Evolutionary conservation across 148 eudicot genomes (phyloP), one percentile per base, ranked within the genome.

Genomic region (Amaranthus palmeri): DNA sequence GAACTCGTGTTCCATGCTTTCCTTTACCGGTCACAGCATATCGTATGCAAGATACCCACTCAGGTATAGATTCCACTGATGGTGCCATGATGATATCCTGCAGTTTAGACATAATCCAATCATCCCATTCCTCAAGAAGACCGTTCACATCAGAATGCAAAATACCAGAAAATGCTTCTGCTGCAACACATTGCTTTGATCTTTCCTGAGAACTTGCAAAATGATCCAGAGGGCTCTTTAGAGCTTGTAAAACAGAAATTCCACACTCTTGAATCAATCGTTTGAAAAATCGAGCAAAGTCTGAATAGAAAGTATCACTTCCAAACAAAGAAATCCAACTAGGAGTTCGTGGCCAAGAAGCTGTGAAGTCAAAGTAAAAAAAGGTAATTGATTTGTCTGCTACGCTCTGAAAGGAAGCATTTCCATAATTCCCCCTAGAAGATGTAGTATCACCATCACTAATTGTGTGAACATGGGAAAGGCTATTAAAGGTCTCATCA

Each of bases 321-420:
- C 97, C 97, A 51, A 92, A 77, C 74, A 96, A 83, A 61, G 97
- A 84, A 70, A 92, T 96, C 99, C 99, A 96, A 80, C 86, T 96
- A 65, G 99, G 99, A 67, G 97, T 96, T 51, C 99, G 89, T 57
- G 99, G 99, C 99, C 99, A 96, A 65, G 97, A 88, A 77, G 99
- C 86, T 46, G 93, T 90, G 77, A 96, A 96, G 72, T 96, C 97
- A 76, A 92, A 96, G 85, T 90, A 96, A 87, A 96, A 96, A 76
- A 83, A 91, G 69, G 99, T 92, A 64, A 96, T 88, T 41, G 97
- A 96, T 85, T 96, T 96, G 80, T 96, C 99, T 44, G 97, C 99
- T 78, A 88, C 82, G 76, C 96, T 96, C 88, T 96, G 99, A 72
- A 93, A 74, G 41, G 92, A 87, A 65, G 97, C 89, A 78, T 65